phyloP scores from a whole-genome alignment of 352 stramenopile genomes.

The Aphanomyces invadans region DNA sequence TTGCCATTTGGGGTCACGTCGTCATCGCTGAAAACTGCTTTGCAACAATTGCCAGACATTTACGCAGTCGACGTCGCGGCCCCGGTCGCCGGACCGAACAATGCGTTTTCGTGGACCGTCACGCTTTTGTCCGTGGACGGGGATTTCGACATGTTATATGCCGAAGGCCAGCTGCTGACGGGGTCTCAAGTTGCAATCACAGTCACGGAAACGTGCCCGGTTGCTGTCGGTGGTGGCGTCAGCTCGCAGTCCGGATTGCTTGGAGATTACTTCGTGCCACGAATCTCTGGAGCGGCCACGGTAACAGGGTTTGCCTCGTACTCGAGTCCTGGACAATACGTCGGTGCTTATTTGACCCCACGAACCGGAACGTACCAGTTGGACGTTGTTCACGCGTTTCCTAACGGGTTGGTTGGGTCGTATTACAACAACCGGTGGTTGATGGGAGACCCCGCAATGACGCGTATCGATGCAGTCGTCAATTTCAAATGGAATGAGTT shows the following conservation, averaged over 20 bases:
- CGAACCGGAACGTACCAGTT: conserved; percentile 80
- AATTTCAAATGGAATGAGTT: conserved; percentile 89
- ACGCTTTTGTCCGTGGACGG: conserved; percentile 69
- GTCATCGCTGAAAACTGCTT: conserved; percentile 38
- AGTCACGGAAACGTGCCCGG: conserved; percentile 41
- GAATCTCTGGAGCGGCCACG: conserved; percentile 42
- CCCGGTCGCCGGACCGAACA: conserved; percentile 33
- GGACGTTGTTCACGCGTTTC: conserved; percentile 61
- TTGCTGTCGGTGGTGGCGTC: conserved; percentile 31
- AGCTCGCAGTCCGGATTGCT: conserved; percentile 41
- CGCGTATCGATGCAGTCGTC: conserved; percentile 80
- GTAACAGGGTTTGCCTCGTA: conserved; percentile 62
- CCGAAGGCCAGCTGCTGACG: conserved; percentile 72
- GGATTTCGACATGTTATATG: conserved; percentile 56
- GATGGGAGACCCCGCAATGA: conserved; percentile 71
- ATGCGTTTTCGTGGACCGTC: conserved; percentile 74
- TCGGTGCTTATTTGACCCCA: conserved; percentile 84
- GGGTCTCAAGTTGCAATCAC: conserved; percentile 36
- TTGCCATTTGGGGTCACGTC: conserved; percentile 57
- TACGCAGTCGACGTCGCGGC: conserved; percentile 54
- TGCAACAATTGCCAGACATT: conserved; percentile 67
- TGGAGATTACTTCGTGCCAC: conserved; percentile 60
- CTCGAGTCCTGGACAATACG: conserved; percentile 64
- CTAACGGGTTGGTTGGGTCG: conserved; percentile 76
- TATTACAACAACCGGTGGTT: conserved; percentile 97